phyloP scores from a whole-genome alignment of 805 yeast species.

The Kuraishia hungarica region DNA sequence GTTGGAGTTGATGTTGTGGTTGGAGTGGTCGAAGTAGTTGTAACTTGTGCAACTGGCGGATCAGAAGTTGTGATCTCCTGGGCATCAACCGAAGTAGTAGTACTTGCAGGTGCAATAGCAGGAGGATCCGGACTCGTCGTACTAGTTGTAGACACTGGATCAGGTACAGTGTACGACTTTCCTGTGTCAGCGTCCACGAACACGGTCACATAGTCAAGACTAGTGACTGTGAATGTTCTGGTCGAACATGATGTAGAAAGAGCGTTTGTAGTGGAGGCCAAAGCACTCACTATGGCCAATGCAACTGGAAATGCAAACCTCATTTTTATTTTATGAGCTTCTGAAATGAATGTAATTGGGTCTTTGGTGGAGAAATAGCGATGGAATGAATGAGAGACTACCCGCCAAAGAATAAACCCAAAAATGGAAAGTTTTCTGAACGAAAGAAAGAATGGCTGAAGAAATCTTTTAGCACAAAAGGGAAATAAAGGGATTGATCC shows the following conservation, averaged over 20 bases:
- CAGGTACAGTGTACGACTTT: not conserved
- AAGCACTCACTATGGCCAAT: slow-evolving; percentile 4
- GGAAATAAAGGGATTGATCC: not conserved
- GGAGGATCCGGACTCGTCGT: not conserved
- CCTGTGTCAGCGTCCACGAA: not conserved
- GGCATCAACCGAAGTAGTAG: not conserved
- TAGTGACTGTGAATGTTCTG: slow-evolving; percentile 5
- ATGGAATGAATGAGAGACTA: not conserved
- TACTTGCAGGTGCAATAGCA: not conserved
- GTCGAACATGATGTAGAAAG: slow-evolving; percentile 1
- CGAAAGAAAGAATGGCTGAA: not conserved
- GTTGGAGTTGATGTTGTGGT: slow-evolving; percentile 5
- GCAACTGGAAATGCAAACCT: slow-evolving; percentile 6
- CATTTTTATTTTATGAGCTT: slow-evolving; percentile 2
- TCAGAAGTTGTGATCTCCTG: not conserved
- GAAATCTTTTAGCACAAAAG: not conserved
- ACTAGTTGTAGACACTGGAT: not conserved
- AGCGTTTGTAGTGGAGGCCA: slow-evolving; percentile 3
- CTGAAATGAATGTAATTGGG: not conserved
- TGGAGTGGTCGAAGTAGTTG: slow-evolving; percentile 6
- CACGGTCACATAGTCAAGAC: slow-evolving; percentile 1
- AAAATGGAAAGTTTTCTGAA: not conserved
- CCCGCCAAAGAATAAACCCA: not conserved
- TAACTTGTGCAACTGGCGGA: not conserved
- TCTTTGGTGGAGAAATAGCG: not conserved